phyloP scores from a whole-genome alignment of 441 rosid species.

The Breynia disticha region DNA sequence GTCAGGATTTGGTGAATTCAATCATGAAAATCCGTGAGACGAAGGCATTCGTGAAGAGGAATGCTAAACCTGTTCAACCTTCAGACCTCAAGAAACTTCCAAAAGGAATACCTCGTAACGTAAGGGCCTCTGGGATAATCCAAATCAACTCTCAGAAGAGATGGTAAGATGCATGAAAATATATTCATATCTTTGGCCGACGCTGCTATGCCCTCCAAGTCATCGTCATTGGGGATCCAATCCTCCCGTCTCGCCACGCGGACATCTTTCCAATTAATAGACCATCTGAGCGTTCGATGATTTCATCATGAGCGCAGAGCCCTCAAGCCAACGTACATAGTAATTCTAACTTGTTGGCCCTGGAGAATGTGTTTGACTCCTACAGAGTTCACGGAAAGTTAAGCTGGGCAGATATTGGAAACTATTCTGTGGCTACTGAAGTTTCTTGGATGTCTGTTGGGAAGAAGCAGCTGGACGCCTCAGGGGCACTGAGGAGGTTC shows the following conservation, averaged over 20 bases:
- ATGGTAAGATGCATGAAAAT: slow-evolving; percentile 60
- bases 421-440: slow-evolving; percentile 45
- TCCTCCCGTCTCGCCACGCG: slow-evolving; percentile 34
- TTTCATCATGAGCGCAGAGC: slow-evolving; percentile 28
- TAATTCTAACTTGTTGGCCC: slow-evolving; percentile 19
- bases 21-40: slow-evolving; percentile 22
- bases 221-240: slow-evolving; percentile 32
- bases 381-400: slow-evolving; percentile 36
- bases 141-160: slow-evolving; percentile 55
- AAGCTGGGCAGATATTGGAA: slow-evolving; percentile 35
- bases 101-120: slow-evolving; percentile 34
- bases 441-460: slow-evolving; percentile 55
- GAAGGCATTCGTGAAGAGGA: slow-evolving; percentile 21
- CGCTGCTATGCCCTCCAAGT: slow-evolving; percentile 28
- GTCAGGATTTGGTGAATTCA: slow-evolving; percentile 33
- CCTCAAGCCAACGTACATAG: slow-evolving; percentile 26
- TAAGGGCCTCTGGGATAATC: slow-evolving; percentile 42
- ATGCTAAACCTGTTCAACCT: slow-evolving; percentile 18
- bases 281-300: slow-evolving; percentile 30
- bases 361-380: slow-evolving; percentile 35
- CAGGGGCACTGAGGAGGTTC: slow-evolving; percentile 50
- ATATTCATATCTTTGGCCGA: slow-evolving; percentile 45
- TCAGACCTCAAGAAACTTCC: slow-evolving; percentile 30
- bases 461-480: slow-evolving; percentile 49
- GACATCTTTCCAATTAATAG: slow-evolving; percentile 47